Conservation (phyloP, 768 basidiomycete species). For the Agrocybe praecox region DNA sequence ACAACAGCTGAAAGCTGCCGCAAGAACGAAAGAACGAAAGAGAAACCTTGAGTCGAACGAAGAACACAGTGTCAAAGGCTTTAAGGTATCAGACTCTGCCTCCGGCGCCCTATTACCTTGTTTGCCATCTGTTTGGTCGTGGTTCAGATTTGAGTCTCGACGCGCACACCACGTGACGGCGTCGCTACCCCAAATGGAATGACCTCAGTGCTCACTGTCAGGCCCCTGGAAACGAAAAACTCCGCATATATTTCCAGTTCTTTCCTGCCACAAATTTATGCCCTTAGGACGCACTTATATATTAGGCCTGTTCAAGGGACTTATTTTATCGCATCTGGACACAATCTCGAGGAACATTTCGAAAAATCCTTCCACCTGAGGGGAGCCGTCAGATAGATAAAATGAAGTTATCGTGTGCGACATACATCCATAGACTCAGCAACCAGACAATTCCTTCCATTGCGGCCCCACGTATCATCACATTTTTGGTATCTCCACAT, state of each 20-base stretch:
- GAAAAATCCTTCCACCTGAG: constrained; percentile 67
- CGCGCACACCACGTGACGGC: constrained; percentile 34
- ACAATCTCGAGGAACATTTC: constrained; percentile 64
- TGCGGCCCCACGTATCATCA: constrained; percentile 71
- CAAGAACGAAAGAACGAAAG: constrained; percentile 34
- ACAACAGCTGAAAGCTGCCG: constrained; percentile 28
- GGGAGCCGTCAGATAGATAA: not conserved
- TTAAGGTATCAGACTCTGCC: constrained; percentile 15
- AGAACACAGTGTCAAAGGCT: constrained; percentile 18
- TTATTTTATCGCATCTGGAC: constrained; percentile 55
- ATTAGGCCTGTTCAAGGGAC: constrained; percentile 52
- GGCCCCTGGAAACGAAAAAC: not conserved
- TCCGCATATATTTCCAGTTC: not conserved
- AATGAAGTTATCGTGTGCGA: constrained; percentile 4
- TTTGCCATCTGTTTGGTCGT: constrained; percentile 39
- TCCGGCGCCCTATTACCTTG: constrained; percentile 15
- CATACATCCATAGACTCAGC: constrained; percentile 69
- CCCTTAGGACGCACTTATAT: not conserved
- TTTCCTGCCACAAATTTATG: too few species aligned
- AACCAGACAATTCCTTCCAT: constrained; percentile 78
- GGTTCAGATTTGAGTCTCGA: constrained; percentile 38
- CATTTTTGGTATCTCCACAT: constrained; percentile 63
- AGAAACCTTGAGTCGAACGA: constrained; percentile 16
- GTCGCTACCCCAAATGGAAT: constrained; percentile 9
- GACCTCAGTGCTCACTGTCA: too few species aligned